Evolutionary conservation across 139 green algal species (phyloP).

Genomic region (Tetradesmus lagerheimii): DNA sequence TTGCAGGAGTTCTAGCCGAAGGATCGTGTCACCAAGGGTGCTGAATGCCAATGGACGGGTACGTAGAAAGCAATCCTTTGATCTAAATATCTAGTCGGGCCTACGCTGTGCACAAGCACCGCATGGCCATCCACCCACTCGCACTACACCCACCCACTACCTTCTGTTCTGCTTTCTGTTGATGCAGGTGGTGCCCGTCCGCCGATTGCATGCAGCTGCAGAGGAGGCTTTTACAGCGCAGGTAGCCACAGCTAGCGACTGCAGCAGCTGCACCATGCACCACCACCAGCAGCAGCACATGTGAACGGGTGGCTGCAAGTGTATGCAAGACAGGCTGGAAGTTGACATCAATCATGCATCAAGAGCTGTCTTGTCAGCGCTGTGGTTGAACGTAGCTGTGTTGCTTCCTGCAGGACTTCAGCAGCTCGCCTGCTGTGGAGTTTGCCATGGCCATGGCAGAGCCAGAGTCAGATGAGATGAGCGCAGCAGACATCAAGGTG

Average conservation of each 20-base stretch:
- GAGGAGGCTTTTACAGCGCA: neutral
- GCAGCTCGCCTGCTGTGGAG: neutral
- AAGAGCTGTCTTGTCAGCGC: neutral
- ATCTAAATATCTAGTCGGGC: too few relatives aligned
- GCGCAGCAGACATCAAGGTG: conserved; percentile 48
- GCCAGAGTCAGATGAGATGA: conserved; percentile 47
- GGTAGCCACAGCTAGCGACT: neutral
- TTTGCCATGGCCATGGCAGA: conserved; percentile 36
- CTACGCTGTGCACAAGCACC: neutral
- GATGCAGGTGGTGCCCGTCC: neutral
- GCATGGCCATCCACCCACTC: neutral
- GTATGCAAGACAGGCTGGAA: neutral
- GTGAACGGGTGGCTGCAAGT: neutral
- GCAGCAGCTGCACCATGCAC: neutral
- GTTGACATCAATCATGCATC: neutral
- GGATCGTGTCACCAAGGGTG: neutral
- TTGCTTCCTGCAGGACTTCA: neutral
- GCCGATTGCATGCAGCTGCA: neutral
- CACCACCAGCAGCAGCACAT: neutral
- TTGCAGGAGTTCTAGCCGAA: neutral
- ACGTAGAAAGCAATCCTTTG: neutral
- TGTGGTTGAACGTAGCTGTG: neutral
- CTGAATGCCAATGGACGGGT: neutral
- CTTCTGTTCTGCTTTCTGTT: neutral
- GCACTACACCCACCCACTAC: neutral